phyloP scores from a whole-genome alignment of 345 rosid genomes.

The Corchorus olitorius region DNA sequence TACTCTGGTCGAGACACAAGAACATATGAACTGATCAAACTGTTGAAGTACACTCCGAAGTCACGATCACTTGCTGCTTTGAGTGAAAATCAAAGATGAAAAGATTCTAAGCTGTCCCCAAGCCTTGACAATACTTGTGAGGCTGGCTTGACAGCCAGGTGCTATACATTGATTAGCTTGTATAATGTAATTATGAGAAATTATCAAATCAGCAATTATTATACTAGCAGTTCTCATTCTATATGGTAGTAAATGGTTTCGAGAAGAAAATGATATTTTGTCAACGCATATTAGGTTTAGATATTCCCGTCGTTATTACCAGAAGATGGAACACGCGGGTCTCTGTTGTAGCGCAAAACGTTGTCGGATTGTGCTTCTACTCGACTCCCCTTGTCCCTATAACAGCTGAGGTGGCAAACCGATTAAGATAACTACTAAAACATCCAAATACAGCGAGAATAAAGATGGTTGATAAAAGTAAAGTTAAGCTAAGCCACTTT shows the following conservation, averaged over 20 bases:
- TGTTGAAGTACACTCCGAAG: slow-evolving; percentile 70
- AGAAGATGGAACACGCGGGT: background rate
- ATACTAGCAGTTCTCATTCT: too few relatives aligned
- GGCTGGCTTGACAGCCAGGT: background rate
- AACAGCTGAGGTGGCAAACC: background rate
- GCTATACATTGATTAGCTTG: background rate
- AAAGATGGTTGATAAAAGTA: background rate
- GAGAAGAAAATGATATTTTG: too few relatives aligned
- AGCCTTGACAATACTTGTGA: background rate
- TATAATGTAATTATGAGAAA: background rate
- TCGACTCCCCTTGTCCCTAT: background rate
- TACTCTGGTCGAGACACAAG: slow-evolving; percentile 58
- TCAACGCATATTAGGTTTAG: too few relatives aligned
- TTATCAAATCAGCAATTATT: background rate
- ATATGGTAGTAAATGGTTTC: too few relatives aligned
- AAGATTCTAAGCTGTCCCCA: background rate
- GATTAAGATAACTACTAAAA: background rate
- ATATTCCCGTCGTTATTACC: background rate
- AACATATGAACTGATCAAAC: slow-evolving; percentile 72
- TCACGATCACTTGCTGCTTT: background rate
- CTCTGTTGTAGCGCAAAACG: background rate
- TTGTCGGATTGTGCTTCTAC: background rate
- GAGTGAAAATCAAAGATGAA: background rate
- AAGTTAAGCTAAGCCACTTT: background rate
- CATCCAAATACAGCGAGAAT: background rate